phyloP scores from a whole-genome alignment of 306 rosid genomes.

The Medicago lupulina region DNA sequence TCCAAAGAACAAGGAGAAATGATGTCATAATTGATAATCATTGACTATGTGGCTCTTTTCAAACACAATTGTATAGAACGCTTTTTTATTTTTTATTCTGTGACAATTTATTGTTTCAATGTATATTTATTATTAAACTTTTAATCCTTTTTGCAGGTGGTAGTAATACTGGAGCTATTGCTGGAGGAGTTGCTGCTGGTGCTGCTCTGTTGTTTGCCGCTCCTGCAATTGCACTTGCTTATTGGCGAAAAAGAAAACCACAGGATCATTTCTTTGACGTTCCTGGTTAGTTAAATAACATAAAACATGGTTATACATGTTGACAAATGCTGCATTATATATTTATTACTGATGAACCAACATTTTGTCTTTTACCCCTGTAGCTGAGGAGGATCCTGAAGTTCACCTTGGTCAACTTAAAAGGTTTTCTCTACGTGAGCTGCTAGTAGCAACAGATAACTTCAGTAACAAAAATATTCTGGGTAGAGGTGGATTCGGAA shows the following conservation, averaged over 20 bases:
- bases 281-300: slow-evolving; percentile 76
- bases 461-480: slow-evolving; percentile 84
- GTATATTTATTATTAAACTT: slow-evolving; percentile 29
- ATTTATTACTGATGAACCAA: slow-evolving; percentile 22
- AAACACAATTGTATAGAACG: no score
- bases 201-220: slow-evolving; percentile 93
- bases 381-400: slow-evolving; percentile 99
- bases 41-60: no score
- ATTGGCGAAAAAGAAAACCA: slow-evolving; percentile 78
- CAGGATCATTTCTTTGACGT: slow-evolving; percentile 93
- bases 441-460: slow-evolving; percentile 89
- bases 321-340: slow-evolving; percentile 23
- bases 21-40: no score
- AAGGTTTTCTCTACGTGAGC: slow-evolving; percentile 92
- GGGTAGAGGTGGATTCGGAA: slow-evolving; percentile 98
- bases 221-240: slow-evolving; percentile 95
- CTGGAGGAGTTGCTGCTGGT: slow-evolving; percentile 99
- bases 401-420: slow-evolving; percentile 97
- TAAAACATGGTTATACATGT: slow-evolving; percentile 14
- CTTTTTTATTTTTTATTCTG: neutral
- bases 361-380: slow-evolving; percentile 24
- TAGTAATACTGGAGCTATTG: slow-evolving; percentile 84
- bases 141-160: slow-evolving; percentile 55
- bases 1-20: no score
- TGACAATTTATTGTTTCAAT: slow-evolving; percentile 30